Evolutionary conservation across 768 basidiomycete species (phyloP).

Genomic region (Kwoniella sp.): DNA sequence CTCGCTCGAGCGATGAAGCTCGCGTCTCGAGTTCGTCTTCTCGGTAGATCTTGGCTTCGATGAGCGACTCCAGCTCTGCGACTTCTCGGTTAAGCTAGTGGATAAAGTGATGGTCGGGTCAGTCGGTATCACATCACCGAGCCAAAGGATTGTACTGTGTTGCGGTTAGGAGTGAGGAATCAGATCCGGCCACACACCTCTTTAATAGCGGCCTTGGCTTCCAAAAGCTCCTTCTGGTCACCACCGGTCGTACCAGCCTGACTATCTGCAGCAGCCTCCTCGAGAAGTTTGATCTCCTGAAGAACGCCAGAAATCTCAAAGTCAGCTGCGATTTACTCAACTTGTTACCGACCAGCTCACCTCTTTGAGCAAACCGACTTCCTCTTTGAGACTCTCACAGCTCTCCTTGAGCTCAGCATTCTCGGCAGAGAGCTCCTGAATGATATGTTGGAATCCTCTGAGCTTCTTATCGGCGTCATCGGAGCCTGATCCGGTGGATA

Average conservation of each 20-base stretch:
- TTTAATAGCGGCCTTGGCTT: constrained; percentile 40
- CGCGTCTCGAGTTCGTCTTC: constrained; percentile 53
- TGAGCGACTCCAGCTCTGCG: constrained; percentile 82
- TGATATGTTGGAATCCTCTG: constrained; percentile 64
- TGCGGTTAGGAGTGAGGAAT: no score
- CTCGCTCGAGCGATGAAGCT: constrained; percentile 37
- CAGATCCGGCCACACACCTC: constrained; percentile 30
- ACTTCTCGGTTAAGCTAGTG: constrained; percentile 89
- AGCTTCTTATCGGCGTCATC: constrained; percentile 45
- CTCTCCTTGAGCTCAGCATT: constrained; percentile 65
- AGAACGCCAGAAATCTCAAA: background rate
- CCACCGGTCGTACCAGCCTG: constrained; percentile 50
- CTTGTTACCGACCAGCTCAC: constrained; percentile 58
- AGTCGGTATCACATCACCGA: no score
- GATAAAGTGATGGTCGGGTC: no score
- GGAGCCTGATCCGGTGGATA: constrained; percentile 36
- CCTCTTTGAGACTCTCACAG: constrained; percentile 72
- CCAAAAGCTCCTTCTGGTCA: constrained; percentile 59
- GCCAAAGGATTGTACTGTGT: no score
- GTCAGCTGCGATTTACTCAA: constrained; percentile 5
- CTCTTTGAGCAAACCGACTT: constrained; percentile 75
- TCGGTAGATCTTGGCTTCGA: constrained; percentile 81
- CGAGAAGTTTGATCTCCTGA: constrained; percentile 74
- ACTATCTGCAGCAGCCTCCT: constrained; percentile 60
- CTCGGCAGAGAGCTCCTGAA: constrained; percentile 85